Base-by-base conservation (phyloP, 1,284 basidiomycete species). In the Veloporphyrellus conicus region DNA sequence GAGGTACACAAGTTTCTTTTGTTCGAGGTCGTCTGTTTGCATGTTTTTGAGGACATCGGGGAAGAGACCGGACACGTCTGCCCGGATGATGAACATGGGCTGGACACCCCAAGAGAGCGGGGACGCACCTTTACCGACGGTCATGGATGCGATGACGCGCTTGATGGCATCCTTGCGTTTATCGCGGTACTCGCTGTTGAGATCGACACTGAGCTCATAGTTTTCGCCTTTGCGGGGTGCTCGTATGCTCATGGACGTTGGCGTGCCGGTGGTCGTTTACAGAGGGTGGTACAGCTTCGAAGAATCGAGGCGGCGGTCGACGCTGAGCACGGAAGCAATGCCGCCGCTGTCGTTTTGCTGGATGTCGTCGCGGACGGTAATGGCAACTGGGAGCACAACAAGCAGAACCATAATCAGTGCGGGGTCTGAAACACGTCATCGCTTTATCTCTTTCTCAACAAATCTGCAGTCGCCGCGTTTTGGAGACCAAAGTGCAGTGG, bases 21-120 rank as follows among this genome's bases (percentile, higher is more conserved):
- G 91, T 65, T 94, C 93, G 44, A 95, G 78, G 65, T 94, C 90
- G 34, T 93, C 91, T 19, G 91, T 92, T 66, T 93, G 88, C 92
- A 97, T 97, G 71, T 98, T 98, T 79, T 98, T 98, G 65, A 99
- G 84, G 20, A 99, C 95, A 70, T 97, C 93, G 6, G 93, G 93
- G 66, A 99, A 98, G 54, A 99, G 82, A 28, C 93, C 95, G 65
- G 88, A 89, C 68, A 95, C 91, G 72, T 97, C 93, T 84, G 51
- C 19, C 6, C 51, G 59, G 9, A 11, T 7, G 14, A 31, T 31
- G 29, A 12, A 4, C 11, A 31, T 7, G 20, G 20, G 20, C 11
- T 38, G 42, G 25, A 35, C 39, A 42, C 20, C 39, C 31, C 28
- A 25, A 14, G 31, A 29, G 18, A 9, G 34, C 3, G 15, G 33